Evolutionary conservation across 768 basidiomycete species (phyloP), one percentile per base, ranked within the genome.

Genomic region (Tulasnella sp.): DNA sequence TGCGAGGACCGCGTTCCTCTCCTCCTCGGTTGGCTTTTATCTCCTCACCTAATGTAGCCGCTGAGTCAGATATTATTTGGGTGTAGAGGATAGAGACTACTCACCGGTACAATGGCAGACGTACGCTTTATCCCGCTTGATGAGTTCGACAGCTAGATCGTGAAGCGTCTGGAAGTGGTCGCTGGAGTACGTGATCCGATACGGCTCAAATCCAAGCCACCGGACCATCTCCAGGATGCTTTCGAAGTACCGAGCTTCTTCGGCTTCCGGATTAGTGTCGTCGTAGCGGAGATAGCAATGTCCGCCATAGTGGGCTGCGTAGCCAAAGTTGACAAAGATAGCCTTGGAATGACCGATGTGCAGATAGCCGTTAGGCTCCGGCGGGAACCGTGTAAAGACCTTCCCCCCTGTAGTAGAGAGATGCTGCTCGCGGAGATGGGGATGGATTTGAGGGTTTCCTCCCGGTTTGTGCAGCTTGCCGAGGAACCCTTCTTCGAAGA

Each of bases 151-250:
- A 1, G 95, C 97, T 36, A 98, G 84, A 6, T 89, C 89, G 76
- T 94, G 91, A 29, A 99, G 82, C 77, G 89, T 82, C 71, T 90
- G 86, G 79, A 99, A 99, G 81, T 99, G 92, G 80, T 98, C 96
- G 78, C 94, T 97, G 64, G 96, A 98, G 81, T 98, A 98, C 4
- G 97, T 98, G 83, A 99, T 95, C 81, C 93, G 93, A 92, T 92
- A 98, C 3, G 97, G 97, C 79, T 98, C 96, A 77, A 88, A 99
- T 0, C 97, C 97, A 22, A 99, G 84, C 97, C 97, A 99, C 75
- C 95, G 86, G 40, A 98, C 86, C 77, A 90, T 93, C 81, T 98
- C 95, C 78, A 98, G 82, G 72, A 98, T 98, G 74, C 92, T 96
- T 79, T 96, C 95, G 76, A 98, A 98, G 80, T 97, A 99, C 75